A percentile compares a stretch with the other conserved stretches of the same genome.
Evolutionary conservation across 2,329 filamentous ascomycete species (phyloP).

Genomic region (Coniella vitis): DNA sequence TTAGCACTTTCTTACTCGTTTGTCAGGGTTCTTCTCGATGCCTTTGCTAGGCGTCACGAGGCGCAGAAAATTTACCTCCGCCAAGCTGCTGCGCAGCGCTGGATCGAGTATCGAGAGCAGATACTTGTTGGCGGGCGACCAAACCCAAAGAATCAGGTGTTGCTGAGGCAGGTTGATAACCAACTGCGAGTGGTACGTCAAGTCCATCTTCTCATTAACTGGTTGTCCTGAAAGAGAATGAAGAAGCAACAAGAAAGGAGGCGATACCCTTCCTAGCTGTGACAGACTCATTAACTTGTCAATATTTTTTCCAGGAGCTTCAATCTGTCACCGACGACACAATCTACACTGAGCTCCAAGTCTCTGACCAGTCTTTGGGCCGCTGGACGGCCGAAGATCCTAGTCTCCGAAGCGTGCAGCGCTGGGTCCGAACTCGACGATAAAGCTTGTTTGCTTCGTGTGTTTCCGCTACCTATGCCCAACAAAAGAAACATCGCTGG

Average conservation of each 20-base stretch:
- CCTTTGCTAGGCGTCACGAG: constrained; percentile 54
- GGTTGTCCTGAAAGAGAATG: background rate
- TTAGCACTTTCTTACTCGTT: background rate
- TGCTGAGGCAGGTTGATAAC: constrained; percentile 47
- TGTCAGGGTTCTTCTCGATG: constrained; percentile 50
- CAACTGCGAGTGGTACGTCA: constrained; percentile 46
- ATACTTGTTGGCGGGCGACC: constrained; percentile 47
- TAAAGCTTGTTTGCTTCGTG: background rate
- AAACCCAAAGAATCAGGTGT: constrained; percentile 37
- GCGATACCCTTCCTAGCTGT: no score
- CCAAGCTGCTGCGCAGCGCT: constrained; percentile 53
- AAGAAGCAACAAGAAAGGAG: no score
- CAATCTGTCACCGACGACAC: constrained; percentile 50
- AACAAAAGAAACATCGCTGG: no score
- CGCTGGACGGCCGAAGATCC: constrained; percentile 60
- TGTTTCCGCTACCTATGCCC: background rate
- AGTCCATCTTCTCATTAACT: background rate
- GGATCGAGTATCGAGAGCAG: constrained; percentile 47
- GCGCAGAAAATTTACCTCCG: constrained; percentile 58
- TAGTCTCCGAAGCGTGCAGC: constrained; percentile 47
- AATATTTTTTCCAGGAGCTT: constrained; percentile 53
- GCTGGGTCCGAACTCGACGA: constrained; percentile 47
- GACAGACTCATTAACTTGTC: no score
- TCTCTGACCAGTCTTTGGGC: constrained; percentile 46
- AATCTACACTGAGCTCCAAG: constrained; percentile 49